phyloP scores from a whole-genome alignment of 208 protist species.

The Trypanosoma cruzi region DNA sequence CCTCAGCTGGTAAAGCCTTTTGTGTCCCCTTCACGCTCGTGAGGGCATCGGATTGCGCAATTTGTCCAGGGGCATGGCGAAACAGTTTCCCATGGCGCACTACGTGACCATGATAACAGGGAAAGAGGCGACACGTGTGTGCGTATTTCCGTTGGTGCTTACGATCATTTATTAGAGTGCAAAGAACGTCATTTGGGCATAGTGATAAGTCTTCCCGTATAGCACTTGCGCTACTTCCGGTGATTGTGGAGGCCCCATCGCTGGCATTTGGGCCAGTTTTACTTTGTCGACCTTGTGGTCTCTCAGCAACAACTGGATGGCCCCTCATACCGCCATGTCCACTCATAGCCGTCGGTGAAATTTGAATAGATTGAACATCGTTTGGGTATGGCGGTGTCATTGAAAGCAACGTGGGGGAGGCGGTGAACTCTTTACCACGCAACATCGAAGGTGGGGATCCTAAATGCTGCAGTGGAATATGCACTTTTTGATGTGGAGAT shows the following conservation, averaged over 20 bases:
- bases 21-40: constrained; percentile 9
- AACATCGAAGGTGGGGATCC: constrained; percentile 8
- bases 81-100: constrained; percentile 78
- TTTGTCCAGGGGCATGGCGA: constrained; percentile 74
- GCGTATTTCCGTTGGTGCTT: constrained; percentile 83
- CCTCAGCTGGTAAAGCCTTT: constrained; percentile 57
- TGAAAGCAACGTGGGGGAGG: constrained; percentile 7
- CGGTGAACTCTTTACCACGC: constrained; percentile 2
- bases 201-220: constrained; percentile 64
- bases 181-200: constrained; percentile 75
- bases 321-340: not conserved
- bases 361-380: not conserved
- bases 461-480: not conserved
- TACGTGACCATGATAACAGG: constrained; percentile 86
- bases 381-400: constrained; percentile 9
- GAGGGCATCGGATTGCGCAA: constrained; percentile 50
- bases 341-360: not conserved
- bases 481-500: constrained; percentile 1
- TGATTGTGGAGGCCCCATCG: constrained; percentile 48
- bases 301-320: not conserved
- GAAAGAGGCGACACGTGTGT: constrained; percentile 87
- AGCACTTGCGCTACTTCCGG: constrained; percentile 68
- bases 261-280: constrained; percentile 22
- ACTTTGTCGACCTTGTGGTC: not conserved
- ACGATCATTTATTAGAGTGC: constrained; percentile 76